Evolutionary conservation across 371 early-diverging fungal species (phyloP).

Genomic region (Nematocida sp.): DNA sequence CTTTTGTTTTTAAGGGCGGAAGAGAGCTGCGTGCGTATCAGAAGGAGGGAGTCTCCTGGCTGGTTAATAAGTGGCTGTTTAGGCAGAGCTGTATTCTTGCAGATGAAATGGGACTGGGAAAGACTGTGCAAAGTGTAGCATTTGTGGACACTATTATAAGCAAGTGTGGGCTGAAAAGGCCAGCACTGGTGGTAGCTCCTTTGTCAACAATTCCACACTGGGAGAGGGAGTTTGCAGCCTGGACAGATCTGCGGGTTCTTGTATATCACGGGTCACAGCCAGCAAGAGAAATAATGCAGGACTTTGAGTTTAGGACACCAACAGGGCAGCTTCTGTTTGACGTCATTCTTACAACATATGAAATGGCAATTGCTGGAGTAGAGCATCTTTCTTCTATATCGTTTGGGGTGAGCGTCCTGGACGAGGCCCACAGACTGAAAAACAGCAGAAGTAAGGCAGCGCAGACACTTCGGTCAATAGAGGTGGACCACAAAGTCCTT

Average conservation of each 20-base stretch:
- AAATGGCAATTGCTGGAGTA: conserved; percentile 86
- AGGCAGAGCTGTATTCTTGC: conserved; percentile 94
- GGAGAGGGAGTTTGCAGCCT: conserved; percentile 83
- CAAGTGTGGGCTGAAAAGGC: conserved; percentile 76
- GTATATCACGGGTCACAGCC: conserved; percentile 84
- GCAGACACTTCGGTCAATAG: conserved; percentile 79
- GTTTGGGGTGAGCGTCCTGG: conserved; percentile 90
- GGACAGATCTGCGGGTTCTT: conserved; percentile 85
- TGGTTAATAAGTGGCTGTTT: conserved; percentile 90
- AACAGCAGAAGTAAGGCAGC: conserved; percentile 90
- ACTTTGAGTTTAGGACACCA: conserved; percentile 73
- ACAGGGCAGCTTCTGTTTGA: conserved; percentile 76
- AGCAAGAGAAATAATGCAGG: conserved; percentile 75
- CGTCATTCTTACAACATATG: conserved; percentile 92
- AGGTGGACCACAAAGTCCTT: conserved; percentile 82
- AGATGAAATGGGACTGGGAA: conserved; percentile 98
- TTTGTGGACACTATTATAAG: conserved; percentile 81
- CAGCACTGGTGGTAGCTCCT: conserved; percentile 89
- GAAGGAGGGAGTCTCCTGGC: conserved; percentile 92
- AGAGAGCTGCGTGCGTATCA: conserved; percentile 84
- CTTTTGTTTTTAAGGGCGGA: conserved; percentile 37
- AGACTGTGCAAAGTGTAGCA: conserved; percentile 92
- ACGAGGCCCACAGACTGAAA: conserved; percentile 98
- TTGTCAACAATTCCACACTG: conserved; percentile 95
- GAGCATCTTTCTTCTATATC: conserved; percentile 77